Evolutionary conservation across 148 eudicot species (phyloP).

Genomic region (Suaeda aralocaspica): DNA sequence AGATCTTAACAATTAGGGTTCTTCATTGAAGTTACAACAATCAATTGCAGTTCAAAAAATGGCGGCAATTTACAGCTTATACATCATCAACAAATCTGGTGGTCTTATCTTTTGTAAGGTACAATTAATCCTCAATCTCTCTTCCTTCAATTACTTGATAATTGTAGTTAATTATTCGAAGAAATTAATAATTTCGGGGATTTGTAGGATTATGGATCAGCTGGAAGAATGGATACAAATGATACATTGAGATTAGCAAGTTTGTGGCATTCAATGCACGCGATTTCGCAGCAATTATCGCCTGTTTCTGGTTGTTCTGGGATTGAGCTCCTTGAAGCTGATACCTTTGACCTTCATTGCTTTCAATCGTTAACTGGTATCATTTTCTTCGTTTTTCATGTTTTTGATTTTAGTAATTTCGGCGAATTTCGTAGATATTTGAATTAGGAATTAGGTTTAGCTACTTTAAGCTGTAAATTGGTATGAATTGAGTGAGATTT

Average conservation of each 20-base stretch:
- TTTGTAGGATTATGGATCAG: constrained; percentile 86
- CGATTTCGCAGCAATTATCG: constrained; percentile 94
- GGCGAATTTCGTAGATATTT: background rate
- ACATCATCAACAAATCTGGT: constrained; percentile 92
- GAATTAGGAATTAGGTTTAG: background rate
- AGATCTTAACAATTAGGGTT: constrained; percentile 18
- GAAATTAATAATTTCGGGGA: background rate
- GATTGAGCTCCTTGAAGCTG: constrained; percentile 90
- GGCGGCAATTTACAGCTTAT: constrained; percentile 82
- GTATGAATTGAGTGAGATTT: background rate
- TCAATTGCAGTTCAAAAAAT: constrained; percentile 19
- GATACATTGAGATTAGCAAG: constrained; percentile 96
- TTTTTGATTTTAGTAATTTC: background rate
- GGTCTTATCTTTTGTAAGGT: constrained; percentile 96
- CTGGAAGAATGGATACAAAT: constrained; percentile 93
- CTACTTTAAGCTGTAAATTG: background rate
- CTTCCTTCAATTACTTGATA: background rate
- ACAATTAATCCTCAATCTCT: background rate
- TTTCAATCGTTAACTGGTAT: constrained; percentile 92
- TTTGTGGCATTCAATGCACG: constrained; percentile 99
- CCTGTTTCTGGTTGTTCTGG: constrained; percentile 73
- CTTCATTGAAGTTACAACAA: background rate
- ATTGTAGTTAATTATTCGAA: background rate
- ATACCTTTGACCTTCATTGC: constrained; percentile 91
- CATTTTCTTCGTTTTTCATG: background rate